A percentile compares a stretch with the other conserved stretches of the same genome.
Conservation (phyloP, 1,284 basidiomycete genomes). For the Pyrrhoderma lamaoense region DNA sequence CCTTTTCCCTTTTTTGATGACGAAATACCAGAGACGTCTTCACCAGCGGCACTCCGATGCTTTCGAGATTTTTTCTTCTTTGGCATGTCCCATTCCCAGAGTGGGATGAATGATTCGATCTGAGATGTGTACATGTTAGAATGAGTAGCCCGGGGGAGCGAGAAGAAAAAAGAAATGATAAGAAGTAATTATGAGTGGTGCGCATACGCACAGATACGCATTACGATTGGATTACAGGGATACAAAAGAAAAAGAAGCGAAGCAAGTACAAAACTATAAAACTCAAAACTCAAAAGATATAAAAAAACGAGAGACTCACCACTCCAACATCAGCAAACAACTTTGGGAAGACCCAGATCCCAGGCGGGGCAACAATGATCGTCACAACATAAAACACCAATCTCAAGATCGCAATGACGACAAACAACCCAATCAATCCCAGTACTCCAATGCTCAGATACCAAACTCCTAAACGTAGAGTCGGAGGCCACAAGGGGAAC, state of each 20-base stretch:
- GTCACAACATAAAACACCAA: constrained; percentile 94
- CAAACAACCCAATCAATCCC: constrained; percentile 86
- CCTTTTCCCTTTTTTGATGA: constrained; percentile 20
- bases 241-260: no score
- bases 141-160: background rate
- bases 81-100: constrained; percentile 96
- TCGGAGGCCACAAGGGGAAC: constrained; percentile 97
- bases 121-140: constrained; percentile 28
- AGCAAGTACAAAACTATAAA: background rate
- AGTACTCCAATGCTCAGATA: constrained; percentile 88
- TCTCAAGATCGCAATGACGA: constrained; percentile 86
- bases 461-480: constrained; percentile 93
- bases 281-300: constrained; percentile 1
- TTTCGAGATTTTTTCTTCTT: constrained; percentile 82
- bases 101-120: constrained; percentile 96
- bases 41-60: constrained; percentile 46
- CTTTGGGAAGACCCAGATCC: constrained; percentile 99
- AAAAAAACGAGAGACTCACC: constrained; percentile 47
- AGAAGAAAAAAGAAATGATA: no score
- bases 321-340: constrained; percentile 98
- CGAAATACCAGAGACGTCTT: constrained; percentile 20
- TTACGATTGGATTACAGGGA: no score
- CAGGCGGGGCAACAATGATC: constrained; percentile 78
- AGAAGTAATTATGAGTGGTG: no score
- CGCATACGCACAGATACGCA: no score